These are phyloP conservation scores for Rosa rugosa DNA, from an alignment of 306 rosid species.

Conservation along the genomic window DNA sequence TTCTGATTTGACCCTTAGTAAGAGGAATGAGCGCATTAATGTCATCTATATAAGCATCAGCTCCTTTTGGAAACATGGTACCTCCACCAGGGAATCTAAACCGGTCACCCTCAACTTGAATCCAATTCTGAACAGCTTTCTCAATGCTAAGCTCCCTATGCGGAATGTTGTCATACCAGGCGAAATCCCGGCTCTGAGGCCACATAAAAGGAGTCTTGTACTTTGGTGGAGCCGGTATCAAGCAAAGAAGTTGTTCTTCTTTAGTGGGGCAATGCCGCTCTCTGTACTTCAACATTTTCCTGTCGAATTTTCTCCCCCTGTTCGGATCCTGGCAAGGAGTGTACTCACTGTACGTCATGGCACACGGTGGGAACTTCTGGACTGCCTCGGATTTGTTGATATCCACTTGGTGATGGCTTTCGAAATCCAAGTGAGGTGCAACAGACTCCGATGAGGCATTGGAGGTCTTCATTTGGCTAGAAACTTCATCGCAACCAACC, in stretches of 20 bases:
- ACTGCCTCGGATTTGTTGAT: constrained; percentile 39
- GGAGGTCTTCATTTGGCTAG: not conserved
- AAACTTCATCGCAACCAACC: constrained; percentile 47
- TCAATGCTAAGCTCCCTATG: constrained; percentile 93
- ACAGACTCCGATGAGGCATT: constrained; percentile 22
- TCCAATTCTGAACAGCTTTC: constrained; percentile 95
- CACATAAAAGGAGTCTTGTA: constrained; percentile 89
- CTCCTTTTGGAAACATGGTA: constrained; percentile 94
- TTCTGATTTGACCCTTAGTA: constrained; percentile 59
- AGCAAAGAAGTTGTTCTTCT: constrained; percentile 65
- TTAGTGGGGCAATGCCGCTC: constrained; percentile 89
- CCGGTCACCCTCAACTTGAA: constrained; percentile 83
- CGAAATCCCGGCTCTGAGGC: constrained; percentile 93
- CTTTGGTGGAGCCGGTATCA: constrained; percentile 88
- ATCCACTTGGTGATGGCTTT: constrained; percentile 66
- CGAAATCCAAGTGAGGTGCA: constrained; percentile 49
- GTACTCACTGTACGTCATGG: constrained; percentile 61
- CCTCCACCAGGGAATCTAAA: constrained; percentile 99
- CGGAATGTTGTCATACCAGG: constrained; percentile 95
- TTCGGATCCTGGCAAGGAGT: constrained; percentile 85
- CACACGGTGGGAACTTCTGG: constrained; percentile 61
- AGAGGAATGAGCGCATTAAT: constrained; percentile 83
- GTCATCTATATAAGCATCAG: constrained; percentile 89
- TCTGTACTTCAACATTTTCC: constrained; percentile 82
- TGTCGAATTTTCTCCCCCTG: constrained; percentile 67